Conservation (phyloP, 371 early-diverging fungal species). For the Vittaforma corneae region DNA sequence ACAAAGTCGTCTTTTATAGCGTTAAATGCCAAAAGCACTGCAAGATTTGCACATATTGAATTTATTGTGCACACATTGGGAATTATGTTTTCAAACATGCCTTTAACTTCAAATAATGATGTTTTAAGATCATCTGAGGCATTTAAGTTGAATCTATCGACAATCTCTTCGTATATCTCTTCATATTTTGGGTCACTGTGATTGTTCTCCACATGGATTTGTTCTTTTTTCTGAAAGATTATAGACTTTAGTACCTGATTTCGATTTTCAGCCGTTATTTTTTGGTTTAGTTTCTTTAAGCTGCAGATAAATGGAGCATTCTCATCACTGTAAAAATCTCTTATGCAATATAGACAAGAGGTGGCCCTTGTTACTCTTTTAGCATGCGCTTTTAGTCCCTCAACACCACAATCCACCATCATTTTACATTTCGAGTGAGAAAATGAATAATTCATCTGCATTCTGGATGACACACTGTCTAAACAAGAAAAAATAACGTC, state of each 20-base stretch:
- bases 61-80: constrained; percentile 49
- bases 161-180: constrained; percentile 12
- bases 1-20: constrained; percentile 36
- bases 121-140: constrained; percentile 17
- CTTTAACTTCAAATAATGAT: constrained; percentile 24
- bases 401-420: constrained; percentile 50
- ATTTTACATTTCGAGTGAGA: constrained; percentile 15
- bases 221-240: constrained; percentile 2
- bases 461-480: constrained; percentile 44
- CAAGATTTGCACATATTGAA: constrained; percentile 50
- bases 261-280: constrained; percentile 15
- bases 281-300: constrained; percentile 6
- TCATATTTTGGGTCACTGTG: neutral
- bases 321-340: constrained; percentile 29
- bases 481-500: constrained; percentile 40
- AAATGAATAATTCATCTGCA: constrained; percentile 51
- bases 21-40: neutral
- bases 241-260: constrained; percentile 19
- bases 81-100: constrained; percentile 20
- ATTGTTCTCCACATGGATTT: neutral
- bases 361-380: constrained; percentile 28
- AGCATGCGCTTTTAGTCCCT: constrained; percentile 25
- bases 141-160: constrained; percentile 27
- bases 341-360: constrained; percentile 51
- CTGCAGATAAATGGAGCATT: constrained; percentile 12